Conservation (phyloP, 2,329 filamentous ascomycete species). For the Fusarium pseudocircinatum region DNA sequence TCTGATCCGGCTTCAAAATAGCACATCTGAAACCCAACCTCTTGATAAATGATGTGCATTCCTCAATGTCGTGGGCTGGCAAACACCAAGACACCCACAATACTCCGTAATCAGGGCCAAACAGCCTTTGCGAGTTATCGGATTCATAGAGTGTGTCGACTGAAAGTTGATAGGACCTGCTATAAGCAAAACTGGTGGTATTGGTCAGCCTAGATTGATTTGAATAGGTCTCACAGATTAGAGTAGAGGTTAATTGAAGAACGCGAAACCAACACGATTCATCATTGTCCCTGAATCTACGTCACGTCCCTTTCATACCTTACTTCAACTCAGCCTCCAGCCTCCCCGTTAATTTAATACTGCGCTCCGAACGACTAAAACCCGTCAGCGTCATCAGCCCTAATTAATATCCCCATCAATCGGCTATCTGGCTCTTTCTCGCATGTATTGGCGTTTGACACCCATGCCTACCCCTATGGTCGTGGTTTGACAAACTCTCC, state of each 20-base stretch:
- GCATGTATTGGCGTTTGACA: neutral
- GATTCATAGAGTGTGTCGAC: neutral
- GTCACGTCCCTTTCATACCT: slow-evolving; percentile 3
- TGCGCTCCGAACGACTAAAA: neutral
- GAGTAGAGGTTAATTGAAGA: slow-evolving; percentile 4
- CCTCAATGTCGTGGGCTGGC: neutral
- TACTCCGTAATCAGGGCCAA: neutral
- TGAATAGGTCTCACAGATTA: neutral
- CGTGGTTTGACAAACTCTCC: slow-evolving; percentile 1
- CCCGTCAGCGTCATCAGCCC: slow-evolving; percentile 16
- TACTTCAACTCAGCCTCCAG: slow-evolving; percentile 23
- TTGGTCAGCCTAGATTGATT: neutral
- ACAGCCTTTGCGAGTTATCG: neutral
- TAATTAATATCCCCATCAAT: neutral
- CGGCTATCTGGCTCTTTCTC: neutral
- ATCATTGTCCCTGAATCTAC: slow-evolving; percentile 17
- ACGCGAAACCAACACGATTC: slow-evolving; percentile 42
- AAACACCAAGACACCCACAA: neutral
- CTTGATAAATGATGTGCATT: slow-evolving; percentile 17
- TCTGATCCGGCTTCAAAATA: slow-evolving; percentile 27
- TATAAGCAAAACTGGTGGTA: neutral
- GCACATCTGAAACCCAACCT: slow-evolving; percentile 20
- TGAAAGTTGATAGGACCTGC: neutral
- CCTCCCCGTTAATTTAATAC: slow-evolving; percentile 27
- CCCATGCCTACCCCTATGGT: neutral